These are phyloP conservation scores for Aspergillus sp. DNA, from an alignment of 2,329 filamentous ascomycete genomes.

Conservation along the genomic window DNA sequence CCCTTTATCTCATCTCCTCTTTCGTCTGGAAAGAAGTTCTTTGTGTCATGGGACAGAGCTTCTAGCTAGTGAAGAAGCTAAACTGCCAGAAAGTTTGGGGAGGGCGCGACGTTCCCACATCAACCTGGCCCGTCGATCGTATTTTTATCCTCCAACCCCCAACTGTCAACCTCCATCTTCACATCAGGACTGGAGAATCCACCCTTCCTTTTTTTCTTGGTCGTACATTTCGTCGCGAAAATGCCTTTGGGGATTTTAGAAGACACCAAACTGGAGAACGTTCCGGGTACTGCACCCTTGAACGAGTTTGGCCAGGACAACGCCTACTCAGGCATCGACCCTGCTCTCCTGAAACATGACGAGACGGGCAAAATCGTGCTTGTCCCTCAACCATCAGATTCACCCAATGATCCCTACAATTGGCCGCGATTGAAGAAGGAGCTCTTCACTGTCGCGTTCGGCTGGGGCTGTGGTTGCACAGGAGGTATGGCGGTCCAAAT, in stretches of 20 bases:
- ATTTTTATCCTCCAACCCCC: conserved; percentile 4
- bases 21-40: neutral
- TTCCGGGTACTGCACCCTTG: conserved; percentile 32
- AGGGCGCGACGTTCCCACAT: neutral
- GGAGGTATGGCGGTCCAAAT: conserved; percentile 30
- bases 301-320: conserved; percentile 8
- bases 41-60: neutral
- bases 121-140: neutral
- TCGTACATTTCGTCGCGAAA: neutral
- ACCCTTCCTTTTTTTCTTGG: too few relatives aligned
- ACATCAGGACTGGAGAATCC: too few relatives aligned
- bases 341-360: conserved; percentile 34
- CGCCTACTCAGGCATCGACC: conserved; percentile 21
- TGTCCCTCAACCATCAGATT: conserved; percentile 27
- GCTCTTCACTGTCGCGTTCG: conserved; percentile 40
- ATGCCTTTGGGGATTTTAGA: conserved; percentile 34
- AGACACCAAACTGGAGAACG: conserved; percentile 29
- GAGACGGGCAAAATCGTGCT: conserved; percentile 25
- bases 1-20: neutral
- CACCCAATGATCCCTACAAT: conserved; percentile 27
- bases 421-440: conserved; percentile 33
- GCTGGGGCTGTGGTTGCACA: conserved; percentile 42
- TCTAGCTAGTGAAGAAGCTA: neutral
- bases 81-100: neutral
- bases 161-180: conserved; percentile 1